Evolutionary conservation across 2,329 filamentous ascomycete genomes (phyloP).

Genomic region (Colletotrichum tropicale): DNA sequence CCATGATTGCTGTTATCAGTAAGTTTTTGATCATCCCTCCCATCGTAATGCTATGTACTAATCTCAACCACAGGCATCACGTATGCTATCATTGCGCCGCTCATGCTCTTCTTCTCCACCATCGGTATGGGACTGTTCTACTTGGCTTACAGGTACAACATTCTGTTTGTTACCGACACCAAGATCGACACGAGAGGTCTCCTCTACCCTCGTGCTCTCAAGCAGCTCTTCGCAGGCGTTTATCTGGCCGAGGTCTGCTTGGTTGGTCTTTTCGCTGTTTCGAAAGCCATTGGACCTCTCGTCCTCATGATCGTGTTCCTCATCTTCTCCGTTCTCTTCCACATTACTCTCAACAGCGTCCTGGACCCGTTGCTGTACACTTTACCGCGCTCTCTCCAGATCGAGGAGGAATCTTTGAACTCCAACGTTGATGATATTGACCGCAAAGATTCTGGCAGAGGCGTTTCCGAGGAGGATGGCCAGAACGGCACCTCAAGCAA

Average conservation of each 20-base stretch:
- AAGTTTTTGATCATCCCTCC: slow-evolving; percentile 22
- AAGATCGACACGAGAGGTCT: slow-evolving; percentile 87
- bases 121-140: slow-evolving; percentile 82
- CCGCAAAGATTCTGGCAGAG: slow-evolving; percentile 22
- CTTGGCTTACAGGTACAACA: slow-evolving; percentile 83
- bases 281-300: slow-evolving; percentile 70
- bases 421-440: slow-evolving; percentile 10
- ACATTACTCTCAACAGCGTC: slow-evolving; percentile 72
- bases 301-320: slow-evolving; percentile 78
- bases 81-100: slow-evolving; percentile 83
- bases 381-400: slow-evolving; percentile 66
- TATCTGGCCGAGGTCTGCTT: slow-evolving; percentile 83
- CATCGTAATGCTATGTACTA: slow-evolving; percentile 2
- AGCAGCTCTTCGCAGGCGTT: slow-evolving; percentile 82
- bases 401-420: slow-evolving; percentile 41
- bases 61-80: slow-evolving; percentile 57
- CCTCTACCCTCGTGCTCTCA: slow-evolving; percentile 84
- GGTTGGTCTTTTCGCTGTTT: slow-evolving; percentile 80
- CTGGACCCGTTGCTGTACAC: slow-evolving; percentile 75
- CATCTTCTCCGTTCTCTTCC: slow-evolving; percentile 77
- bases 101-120: slow-evolving; percentile 81
- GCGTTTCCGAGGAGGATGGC: slow-evolving; percentile 2
- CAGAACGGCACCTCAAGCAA: slow-evolving; percentile 23
- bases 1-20: slow-evolving; percentile 75
- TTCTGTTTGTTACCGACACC: slow-evolving; percentile 81